Conservation (phyloP, 805 yeast genomes). For the Barnettozyma populi region DNA sequence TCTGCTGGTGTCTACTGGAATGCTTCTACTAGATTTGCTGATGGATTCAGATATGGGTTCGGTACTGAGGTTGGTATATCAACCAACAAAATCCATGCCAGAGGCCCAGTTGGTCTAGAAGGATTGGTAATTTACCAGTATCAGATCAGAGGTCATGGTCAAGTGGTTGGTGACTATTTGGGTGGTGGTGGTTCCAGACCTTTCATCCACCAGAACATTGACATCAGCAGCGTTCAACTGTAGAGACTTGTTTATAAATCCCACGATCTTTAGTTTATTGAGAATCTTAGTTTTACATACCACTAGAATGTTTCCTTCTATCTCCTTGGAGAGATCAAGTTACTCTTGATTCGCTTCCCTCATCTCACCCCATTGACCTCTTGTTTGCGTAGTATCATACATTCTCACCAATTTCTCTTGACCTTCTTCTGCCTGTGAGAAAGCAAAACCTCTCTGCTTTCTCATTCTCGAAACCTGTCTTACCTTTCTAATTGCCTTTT, state of each 20-base stretch:
- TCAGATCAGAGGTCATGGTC: conserved; percentile 88
- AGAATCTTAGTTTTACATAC: background rate
- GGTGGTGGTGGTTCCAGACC: conserved; percentile 87
- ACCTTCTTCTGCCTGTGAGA: conserved; percentile 92
- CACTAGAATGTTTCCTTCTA: background rate
- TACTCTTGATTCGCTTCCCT: conserved; percentile 34
- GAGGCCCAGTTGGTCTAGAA: conserved; percentile 98
- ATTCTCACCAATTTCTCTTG: conserved; percentile 88
- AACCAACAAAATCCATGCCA: conserved; percentile 93
- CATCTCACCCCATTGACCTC: conserved; percentile 69
- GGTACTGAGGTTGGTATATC: conserved; percentile 98
- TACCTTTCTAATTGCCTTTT: conserved; percentile 92
- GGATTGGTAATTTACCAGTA: conserved; percentile 96
- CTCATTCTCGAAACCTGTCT: conserved; percentile 98
- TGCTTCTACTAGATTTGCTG: conserved; percentile 95
- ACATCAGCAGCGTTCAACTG: conserved; percentile 18
- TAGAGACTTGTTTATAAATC: background rate
- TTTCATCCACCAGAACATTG: conserved; percentile 68
- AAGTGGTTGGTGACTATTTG: conserved; percentile 81
- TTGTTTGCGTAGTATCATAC: conserved; percentile 86
- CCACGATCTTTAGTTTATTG: background rate
- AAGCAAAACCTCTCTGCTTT: conserved; percentile 97
- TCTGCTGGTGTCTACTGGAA: conserved; percentile 98
- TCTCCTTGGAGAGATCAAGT: background rate
- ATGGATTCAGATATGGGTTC: conserved; percentile 96